These are phyloP conservation scores for Aspergillus cejpii DNA, from an alignment of 2,329 filamentous ascomycete species.

Conservation along the genomic window DNA sequence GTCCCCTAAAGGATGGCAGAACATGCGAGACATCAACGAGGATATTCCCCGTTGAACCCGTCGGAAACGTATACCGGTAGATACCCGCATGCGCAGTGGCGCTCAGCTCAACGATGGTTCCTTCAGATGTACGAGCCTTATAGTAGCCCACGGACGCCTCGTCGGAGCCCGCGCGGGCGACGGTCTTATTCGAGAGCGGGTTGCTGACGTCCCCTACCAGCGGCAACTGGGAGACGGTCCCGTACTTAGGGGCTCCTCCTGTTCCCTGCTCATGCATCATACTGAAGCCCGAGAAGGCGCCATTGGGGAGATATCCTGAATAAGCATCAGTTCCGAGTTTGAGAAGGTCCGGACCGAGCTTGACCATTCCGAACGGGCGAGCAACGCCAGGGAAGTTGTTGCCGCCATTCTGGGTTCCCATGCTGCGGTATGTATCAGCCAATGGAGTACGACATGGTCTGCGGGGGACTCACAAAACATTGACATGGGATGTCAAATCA, in stretches of 20 bases:
- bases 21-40: conserved; percentile 62
- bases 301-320: conserved; percentile 38
- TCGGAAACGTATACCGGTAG: conserved; percentile 56
- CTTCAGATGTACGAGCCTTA: conserved; percentile 50
- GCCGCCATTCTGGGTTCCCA: conserved; percentile 32
- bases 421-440: conserved; percentile 16
- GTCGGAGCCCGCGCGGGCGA: conserved; percentile 49
- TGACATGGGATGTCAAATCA: conserved; percentile 23
- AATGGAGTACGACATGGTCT: not conserved
- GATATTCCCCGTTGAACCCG: conserved; percentile 37
- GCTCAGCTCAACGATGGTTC: conserved; percentile 52
- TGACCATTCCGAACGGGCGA: conserved; percentile 40
- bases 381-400: conserved; percentile 41
- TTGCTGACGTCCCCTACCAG: conserved; percentile 47
- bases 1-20: conserved; percentile 55
- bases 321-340: conserved; percentile 34
- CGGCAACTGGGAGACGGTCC: conserved; percentile 57
- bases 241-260: conserved; percentile 64
- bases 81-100: conserved; percentile 48
- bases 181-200: conserved; percentile 52
- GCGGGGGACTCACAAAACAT: conserved; percentile 24
- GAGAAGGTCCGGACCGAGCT: conserved; percentile 39
- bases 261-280: conserved; percentile 63
- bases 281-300: conserved; percentile 54
- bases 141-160: conserved; percentile 57